Evolutionary conservation across 257 asterid genomes (phyloP), one percentile per base, ranked within the genome.

Genomic region (Nicotiana sylvestris): DNA sequence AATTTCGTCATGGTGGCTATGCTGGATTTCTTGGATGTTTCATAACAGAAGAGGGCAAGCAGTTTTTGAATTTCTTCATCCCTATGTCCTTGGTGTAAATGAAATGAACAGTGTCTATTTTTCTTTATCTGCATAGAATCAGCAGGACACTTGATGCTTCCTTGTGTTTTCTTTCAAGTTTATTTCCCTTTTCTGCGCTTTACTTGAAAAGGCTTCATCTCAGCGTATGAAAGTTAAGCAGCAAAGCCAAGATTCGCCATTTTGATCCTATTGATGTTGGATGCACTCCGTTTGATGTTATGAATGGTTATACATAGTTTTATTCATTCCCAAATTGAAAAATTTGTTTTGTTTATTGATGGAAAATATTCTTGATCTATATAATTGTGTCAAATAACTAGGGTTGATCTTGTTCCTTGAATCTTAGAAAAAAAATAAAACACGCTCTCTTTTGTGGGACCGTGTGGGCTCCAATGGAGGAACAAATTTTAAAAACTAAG

Each of bases 51-150:
- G 37, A 10, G 60, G 60, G 12, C 10, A 21, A 46, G 21, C 49
- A 43, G 60, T 49, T 49, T 6, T 70, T 7, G 18, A 46, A 46
- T 39, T 74, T 39, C 32, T 69, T 72, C 37, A 46, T 25, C 78
- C 35, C 49, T 74, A 35, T 74, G 27, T 74, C 4, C 6, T 25
- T 74, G 43, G 80, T 49, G 80, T 74, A 74, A 49, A 74, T 74
- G 80, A 74, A 64, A 49, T 49, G 61, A 49, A 64, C 12, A 27
- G 61, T 11, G 74, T 37, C 8, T 79, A 21, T 37, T 61, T 58
- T 61, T 27, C 64, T 43, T 65, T 62, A 62, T 80, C 68, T 80
- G 62, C 79, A 74, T 49, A 74, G 37, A 25, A 46, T 46, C 37
- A 25, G 39, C 57, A 37, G 78, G 35, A 74, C 43, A 13, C 1